A percentile compares a stretch with the other conserved stretches of the same genome.
Conservation (phyloP, 1,284 basidiomycete genomes). For the Earliella scabrosa region DNA sequence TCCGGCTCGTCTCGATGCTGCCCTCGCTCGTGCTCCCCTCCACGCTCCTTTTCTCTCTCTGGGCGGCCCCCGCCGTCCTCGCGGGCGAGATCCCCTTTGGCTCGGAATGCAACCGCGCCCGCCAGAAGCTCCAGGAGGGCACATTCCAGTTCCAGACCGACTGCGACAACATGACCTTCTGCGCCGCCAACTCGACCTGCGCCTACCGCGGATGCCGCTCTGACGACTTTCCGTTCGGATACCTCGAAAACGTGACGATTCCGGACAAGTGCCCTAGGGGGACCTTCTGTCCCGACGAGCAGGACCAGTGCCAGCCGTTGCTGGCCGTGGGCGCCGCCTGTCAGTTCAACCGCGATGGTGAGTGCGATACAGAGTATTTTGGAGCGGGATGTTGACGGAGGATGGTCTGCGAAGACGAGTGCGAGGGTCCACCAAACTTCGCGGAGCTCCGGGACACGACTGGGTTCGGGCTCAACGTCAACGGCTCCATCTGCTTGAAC, state of each 20-base stretch:
- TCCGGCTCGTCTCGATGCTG: too few relatives aligned
- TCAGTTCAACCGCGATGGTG: slow-evolving; percentile 89
- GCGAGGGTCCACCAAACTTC: slow-evolving; percentile 67
- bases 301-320: slow-evolving; percentile 67
- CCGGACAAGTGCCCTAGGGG: slow-evolving; percentile 67
- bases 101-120: slow-evolving; percentile 51
- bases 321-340: slow-evolving; percentile 70
- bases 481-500: slow-evolving; percentile 84
- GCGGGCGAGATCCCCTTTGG: slow-evolving; percentile 51
- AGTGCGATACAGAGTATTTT: slow-evolving; percentile 21
- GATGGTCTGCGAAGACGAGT: slow-evolving; percentile 62
- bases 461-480: slow-evolving; percentile 70
- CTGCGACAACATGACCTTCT: slow-evolving; percentile 75
- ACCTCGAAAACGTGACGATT: slow-evolving; percentile 45
- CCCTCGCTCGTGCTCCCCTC: slow-evolving; percentile 39
- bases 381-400: not conserved
- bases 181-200: slow-evolving; percentile 62
- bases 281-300: slow-evolving; percentile 86
- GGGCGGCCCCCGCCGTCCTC: slow-evolving; percentile 34
- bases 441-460: slow-evolving; percentile 61
- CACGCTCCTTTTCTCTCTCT: slow-evolving; percentile 44
- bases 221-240: slow-evolving; percentile 81
- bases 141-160: slow-evolving; percentile 81
- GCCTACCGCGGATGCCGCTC: slow-evolving; percentile 69
- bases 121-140: slow-evolving; percentile 72